Evolutionary conservation across 805 yeast species (phyloP), one percentile per base, ranked within the genome.

Genomic region (Yarrowia sp.): DNA sequence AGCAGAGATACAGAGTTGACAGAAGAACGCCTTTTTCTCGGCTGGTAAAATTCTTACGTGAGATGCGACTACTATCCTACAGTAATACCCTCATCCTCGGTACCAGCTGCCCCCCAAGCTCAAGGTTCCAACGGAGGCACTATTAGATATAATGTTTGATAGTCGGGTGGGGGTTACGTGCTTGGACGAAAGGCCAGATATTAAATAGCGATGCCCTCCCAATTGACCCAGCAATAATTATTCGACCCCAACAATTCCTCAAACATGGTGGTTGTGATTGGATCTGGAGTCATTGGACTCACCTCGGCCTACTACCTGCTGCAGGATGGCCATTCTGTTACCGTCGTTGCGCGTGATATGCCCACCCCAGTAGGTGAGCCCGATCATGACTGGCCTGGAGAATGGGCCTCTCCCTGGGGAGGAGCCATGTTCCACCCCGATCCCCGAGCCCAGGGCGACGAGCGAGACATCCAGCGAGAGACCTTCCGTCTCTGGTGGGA

Each of bases 361-460:
- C 68, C 68, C 19, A 47, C 55, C 27, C 38, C 14, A n/a, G 55
- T 47, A 2, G 55, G 55, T 14, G 67, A 62, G 31, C 47, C 53
- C 13, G 65, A 63, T 14, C 64, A 65, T 42, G 66, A 65, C 13
- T 66, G 68, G 68, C 38, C 46, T 13, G 66, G 66, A 5, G 41
- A 58, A 16, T 66, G 67, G 66, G 68, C 68, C 3, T 65, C 67
- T 41, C 67, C 67, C 14, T 66, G 66, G 66, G 68, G 68, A n/a
- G 68, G 68, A 7, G 68, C 68, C 19, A 55, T 66, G 32, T 66
- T 65, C 53, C 53, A 31, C 18, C 59, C 59, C 2, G 44, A 33
- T 12, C 59, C 59, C 12, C 35, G 44, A 24, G 59, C 44, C 5
- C 32, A 33, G 13, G 44, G 44, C 5, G 41, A 36, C 32, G 44